phyloP scores from a whole-genome alignment of 2,329 filamentous ascomycete genomes.

The Penicillium sp. region DNA sequence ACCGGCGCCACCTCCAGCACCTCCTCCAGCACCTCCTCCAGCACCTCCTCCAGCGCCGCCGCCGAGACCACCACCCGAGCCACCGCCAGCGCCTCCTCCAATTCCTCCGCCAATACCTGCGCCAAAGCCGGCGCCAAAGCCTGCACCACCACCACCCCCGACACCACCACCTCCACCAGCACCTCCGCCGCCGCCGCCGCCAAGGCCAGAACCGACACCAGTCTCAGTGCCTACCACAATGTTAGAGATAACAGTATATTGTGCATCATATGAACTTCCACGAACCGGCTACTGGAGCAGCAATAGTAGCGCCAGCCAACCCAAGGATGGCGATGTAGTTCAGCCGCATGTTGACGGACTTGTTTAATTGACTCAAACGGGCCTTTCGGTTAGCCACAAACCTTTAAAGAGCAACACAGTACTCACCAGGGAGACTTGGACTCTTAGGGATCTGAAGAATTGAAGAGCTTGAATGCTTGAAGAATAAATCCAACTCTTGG shows the following conservation, averaged over 20 bases:
- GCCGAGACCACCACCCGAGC: not conserved
- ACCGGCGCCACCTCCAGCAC: not conserved
- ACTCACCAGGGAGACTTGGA: not conserved
- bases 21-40: not conserved
- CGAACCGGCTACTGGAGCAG: slow-evolving; percentile 10
- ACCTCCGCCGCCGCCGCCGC: slow-evolving; percentile 7
- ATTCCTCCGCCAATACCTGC: slow-evolving; percentile 5
- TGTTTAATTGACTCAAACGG: not conserved
- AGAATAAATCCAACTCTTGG: not conserved
- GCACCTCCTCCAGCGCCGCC: slow-evolving; percentile 2
- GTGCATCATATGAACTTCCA: not conserved
- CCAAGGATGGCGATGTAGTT: slow-evolving; percentile 12
- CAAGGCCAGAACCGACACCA: slow-evolving; percentile 2
- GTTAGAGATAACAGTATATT: not conserved
- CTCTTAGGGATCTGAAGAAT: not conserved
- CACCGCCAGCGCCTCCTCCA: slow-evolving; percentile 3
- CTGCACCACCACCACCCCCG: slow-evolving; percentile 1
- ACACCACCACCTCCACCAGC: not conserved
- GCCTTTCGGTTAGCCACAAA: not conserved
- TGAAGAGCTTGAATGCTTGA: not conserved
- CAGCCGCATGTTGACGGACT: slow-evolving; percentile 9
- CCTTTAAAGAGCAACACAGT: not conserved
- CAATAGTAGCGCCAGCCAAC: slow-evolving; percentile 6
- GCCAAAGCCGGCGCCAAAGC: not conserved
- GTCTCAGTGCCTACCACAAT: not conserved